Base-by-base conservation (phyloP, 2,329 filamentous ascomycete genomes). In the Exophiala alcalophila region DNA sequence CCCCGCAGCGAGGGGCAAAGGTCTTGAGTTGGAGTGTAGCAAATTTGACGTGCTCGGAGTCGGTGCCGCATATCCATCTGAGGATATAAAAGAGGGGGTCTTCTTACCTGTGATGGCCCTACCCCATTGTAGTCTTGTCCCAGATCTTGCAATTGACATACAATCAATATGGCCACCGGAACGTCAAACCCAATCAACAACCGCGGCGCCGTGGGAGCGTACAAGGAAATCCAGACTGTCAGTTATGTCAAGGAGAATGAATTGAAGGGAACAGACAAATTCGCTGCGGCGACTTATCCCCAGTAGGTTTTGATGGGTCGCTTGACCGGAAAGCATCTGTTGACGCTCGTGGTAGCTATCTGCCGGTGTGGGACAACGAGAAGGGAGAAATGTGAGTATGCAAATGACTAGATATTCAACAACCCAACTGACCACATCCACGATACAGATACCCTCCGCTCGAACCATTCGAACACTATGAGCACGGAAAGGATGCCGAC, bases 401-500 rank as follows among this genome's bases (percentile, higher is more conserved):
- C 25, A n/a, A n/a, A n/a, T n/a, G 23, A 7, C 23, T 25, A 7
- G 26, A 35, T 15, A 15, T 40, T 24, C 12, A 20, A 16, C 16
- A 19, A 32, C 15, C 3, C 10, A 10, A 29, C 27, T 44, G 31
- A 40, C 35, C 20, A 24, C 9, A n/a, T 40, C 11, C 4, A 11
- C 16, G 12, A 6, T 24, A 12, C 45, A 74, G 66, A 51, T 85
- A 81, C 56, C 72, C 78, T 42, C 81, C 84, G 5, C 72, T 86
- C 5, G 67, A 81, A 49, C 77, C 75, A 1, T 90, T 88, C 56
- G 73, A 83, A 59, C 83, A 88, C 60, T 76, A 78, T 50, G 85
- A 91, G 42, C 84, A 84, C 56, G 86, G 85, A 55, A 81, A 82
- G 56, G 81, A 88, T 55, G 85, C 86, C 32, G 83, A 90, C 59